Conservation (phyloP, 805 yeast genomes). For the Yamadazyma nakazawae region DNA sequence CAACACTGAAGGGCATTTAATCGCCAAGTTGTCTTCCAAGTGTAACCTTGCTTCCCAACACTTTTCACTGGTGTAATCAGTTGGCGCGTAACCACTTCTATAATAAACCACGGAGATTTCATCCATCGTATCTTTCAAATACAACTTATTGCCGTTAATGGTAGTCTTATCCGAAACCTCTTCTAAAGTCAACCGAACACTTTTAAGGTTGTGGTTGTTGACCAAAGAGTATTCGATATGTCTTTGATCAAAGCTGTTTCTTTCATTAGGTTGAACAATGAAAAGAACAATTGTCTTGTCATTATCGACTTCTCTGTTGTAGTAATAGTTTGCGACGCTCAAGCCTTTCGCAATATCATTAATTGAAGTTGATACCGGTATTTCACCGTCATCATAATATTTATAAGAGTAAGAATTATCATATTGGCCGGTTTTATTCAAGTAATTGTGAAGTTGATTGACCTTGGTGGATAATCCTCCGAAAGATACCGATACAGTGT, state of each 20-base stretch:
- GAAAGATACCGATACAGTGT: slow-evolving; percentile 93
- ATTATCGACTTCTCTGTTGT: slow-evolving; percentile 34
- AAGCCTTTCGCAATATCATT: slow-evolving; percentile 63
- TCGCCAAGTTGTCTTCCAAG: slow-evolving; percentile 73
- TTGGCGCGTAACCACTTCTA: slow-evolving; percentile 85
- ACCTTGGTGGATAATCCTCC: slow-evolving; percentile 86
- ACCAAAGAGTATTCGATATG: slow-evolving; percentile 70
- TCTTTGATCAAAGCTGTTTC: slow-evolving; percentile 91
- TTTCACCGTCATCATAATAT: slow-evolving; percentile 44
- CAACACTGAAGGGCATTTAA: slow-evolving; percentile 86
- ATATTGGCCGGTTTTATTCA: slow-evolving; percentile 60
- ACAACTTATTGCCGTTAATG: slow-evolving; percentile 46
- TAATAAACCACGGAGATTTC: slow-evolving; percentile 89
- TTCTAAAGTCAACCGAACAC: slow-evolving; percentile 65
- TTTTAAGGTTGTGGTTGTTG: slow-evolving; percentile 51
- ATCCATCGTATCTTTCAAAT: slow-evolving; percentile 50
- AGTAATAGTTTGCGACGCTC: slow-evolving; percentile 60
- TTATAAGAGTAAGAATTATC: slow-evolving; percentile 36
- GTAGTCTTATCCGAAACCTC: slow-evolving; percentile 48
- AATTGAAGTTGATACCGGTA: slow-evolving; percentile 71
- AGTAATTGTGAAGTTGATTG: slow-evolving; percentile 66
- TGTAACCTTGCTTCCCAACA: slow-evolving; percentile 77
- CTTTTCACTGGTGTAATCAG: slow-evolving; percentile 61
- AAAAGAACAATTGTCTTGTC: slow-evolving; percentile 59
- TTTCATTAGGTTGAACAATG: slow-evolving; percentile 79